phyloP scores from a whole-genome alignment of 2,329 filamentous ascomycete genomes.

The Xylaria sp. region DNA sequence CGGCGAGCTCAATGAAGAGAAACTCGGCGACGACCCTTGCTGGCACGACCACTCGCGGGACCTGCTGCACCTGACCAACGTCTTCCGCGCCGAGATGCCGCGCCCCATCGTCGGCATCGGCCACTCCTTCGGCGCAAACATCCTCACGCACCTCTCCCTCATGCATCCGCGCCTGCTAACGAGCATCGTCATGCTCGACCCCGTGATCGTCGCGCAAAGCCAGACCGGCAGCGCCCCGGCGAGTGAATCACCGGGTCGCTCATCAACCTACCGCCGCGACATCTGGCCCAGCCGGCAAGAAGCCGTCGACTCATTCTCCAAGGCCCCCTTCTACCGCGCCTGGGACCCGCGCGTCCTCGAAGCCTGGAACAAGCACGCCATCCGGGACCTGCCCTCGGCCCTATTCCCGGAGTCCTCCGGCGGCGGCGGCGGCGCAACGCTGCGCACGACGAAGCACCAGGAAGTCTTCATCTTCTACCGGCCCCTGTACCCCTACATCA shows the following conservation, averaged over 20 bases:
- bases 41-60: slow-evolving; percentile 87
- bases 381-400: slow-evolving; percentile 66
- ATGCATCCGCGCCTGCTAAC: slow-evolving; percentile 77
- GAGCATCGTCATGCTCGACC: slow-evolving; percentile 74
- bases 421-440: slow-evolving; percentile 51
- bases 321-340: slow-evolving; percentile 67
- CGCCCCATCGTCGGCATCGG: slow-evolving; percentile 79
- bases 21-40: slow-evolving; percentile 77
- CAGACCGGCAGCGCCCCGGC: slow-evolving; percentile 34
- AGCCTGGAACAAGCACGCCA: slow-evolving; percentile 64
- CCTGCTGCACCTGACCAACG: slow-evolving; percentile 77
- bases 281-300: slow-evolving; percentile 70
- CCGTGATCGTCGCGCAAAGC: slow-evolving; percentile 60
- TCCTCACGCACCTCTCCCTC: slow-evolving; percentile 65
- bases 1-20: slow-evolving; percentile 67
- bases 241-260: slow-evolving; percentile 42
- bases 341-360: slow-evolving; percentile 82
- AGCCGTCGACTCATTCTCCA: slow-evolving; percentile 61
- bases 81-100: slow-evolving; percentile 72
- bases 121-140: slow-evolving; percentile 80
- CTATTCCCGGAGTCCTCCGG: slow-evolving; percentile 41
- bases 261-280: slow-evolving; percentile 70
- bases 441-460: slow-evolving; percentile 80
- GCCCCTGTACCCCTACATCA: slow-evolving; percentile 47
- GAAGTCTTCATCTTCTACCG: slow-evolving; percentile 76